These are phyloP conservation scores for Candida wancherniae DNA, from an alignment of 805 yeast genomes.

Conservation along the genomic window DNA sequence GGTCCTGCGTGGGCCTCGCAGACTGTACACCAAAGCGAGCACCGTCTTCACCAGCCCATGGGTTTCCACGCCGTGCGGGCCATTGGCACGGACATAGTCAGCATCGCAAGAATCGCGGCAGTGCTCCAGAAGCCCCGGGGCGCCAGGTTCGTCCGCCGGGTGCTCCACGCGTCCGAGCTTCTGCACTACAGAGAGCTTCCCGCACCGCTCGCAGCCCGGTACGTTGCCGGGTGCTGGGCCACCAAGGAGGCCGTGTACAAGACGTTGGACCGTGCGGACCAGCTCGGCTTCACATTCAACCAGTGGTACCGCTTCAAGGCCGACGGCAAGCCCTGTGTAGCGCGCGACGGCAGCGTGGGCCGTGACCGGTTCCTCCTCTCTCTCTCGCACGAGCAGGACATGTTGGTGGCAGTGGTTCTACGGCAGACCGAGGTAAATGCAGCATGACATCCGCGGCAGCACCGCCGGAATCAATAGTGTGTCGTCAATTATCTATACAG, in stretches of 20 bases:
- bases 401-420: slow-evolving; percentile 52
- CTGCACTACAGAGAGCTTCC: slow-evolving; percentile 22
- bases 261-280: slow-evolving; percentile 46
- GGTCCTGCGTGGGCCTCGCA: no score
- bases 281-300: slow-evolving; percentile 48
- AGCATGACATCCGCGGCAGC: no score
- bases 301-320: slow-evolving; percentile 52
- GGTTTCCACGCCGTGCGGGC: slow-evolving; percentile 22
- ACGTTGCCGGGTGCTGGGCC: slow-evolving; percentile 63
- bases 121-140: slow-evolving; percentile 28
- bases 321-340: slow-evolving; percentile 43
- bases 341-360: slow-evolving; percentile 19
- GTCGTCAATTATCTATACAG: no score
- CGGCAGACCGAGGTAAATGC: no score
- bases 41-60: not conserved
- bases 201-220: slow-evolving; percentile 18
- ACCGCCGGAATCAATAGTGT: no score
- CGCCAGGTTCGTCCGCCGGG: slow-evolving; percentile 30
- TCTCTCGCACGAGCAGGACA: slow-evolving; percentile 63
- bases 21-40: no score
- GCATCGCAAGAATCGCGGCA: slow-evolving; percentile 40
- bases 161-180: slow-evolving; percentile 50
- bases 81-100: slow-evolving; percentile 56
- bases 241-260: slow-evolving; percentile 72
- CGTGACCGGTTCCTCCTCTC: slow-evolving; percentile 49